Percentiles rank a stretch among this genome's conserved stretches.
These are phyloP conservation scores for Chamaecrista fasciculata DNA, from an alignment of 306 rosid species.

Conservation along the genomic window DNA sequence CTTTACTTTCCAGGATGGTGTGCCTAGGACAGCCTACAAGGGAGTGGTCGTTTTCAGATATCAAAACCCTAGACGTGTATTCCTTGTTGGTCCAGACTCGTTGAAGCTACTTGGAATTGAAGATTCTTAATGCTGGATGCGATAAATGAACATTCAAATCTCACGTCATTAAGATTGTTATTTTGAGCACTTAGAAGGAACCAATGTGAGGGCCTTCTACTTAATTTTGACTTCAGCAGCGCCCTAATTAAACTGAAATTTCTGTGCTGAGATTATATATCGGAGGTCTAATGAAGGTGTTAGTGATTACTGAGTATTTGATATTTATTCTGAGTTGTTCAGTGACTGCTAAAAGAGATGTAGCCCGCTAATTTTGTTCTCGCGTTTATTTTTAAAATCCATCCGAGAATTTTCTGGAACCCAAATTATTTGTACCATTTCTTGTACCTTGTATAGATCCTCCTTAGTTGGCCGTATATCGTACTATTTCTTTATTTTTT, in stretches of 20 bases:
- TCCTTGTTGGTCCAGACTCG: constrained; percentile 78
- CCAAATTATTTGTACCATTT: constrained; percentile 15
- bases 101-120: constrained; percentile 60
- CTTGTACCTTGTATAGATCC: not conserved
- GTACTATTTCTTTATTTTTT: too few relatives aligned
- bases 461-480: too few relatives aligned
- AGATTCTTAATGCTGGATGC: constrained; percentile 41
- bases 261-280: constrained; percentile 20
- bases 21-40: constrained; percentile 92
- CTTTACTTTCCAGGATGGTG: constrained; percentile 68
- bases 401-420: constrained; percentile 11
- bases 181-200: not conserved
- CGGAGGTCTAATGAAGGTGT: not conserved
- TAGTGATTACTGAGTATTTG: constrained; percentile 11
- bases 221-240: not conserved
- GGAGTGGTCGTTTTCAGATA: constrained; percentile 88
- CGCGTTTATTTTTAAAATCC: not conserved
- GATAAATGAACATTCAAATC: constrained; percentile 25
- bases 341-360: constrained; percentile 6
- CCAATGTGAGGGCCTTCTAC: not conserved
- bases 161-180: not conserved
- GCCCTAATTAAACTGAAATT: not conserved
- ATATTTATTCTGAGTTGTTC: constrained; percentile 16
- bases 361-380: not conserved
- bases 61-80: constrained; percentile 56